A percentile compares a stretch with the other conserved stretches of the same genome.
These are phyloP conservation scores for Auriscalpium orientale DNA, from an alignment of 768 basidiomycete genomes.

Conservation along the genomic window DNA sequence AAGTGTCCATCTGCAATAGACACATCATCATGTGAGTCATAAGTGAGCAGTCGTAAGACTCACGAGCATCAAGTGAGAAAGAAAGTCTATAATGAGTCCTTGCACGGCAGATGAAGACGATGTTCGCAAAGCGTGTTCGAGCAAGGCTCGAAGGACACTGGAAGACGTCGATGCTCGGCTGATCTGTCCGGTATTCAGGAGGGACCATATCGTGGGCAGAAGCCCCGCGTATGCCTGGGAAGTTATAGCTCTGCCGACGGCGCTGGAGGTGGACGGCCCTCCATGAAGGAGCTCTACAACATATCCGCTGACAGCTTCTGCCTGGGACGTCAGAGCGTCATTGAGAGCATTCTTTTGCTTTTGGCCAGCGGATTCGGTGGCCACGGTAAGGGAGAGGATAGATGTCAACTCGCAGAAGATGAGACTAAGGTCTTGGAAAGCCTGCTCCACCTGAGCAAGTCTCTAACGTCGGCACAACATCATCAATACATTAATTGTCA, in stretches of 20 bases:
- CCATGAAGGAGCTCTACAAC: conserved; percentile 52
- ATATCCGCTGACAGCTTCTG: conserved; percentile 50
- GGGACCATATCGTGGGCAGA: conserved; percentile 72
- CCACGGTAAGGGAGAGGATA: conserved; percentile 38
- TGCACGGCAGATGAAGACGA: conserved; percentile 60
- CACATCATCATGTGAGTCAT: too few species aligned
- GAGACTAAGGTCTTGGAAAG: conserved; percentile 64
- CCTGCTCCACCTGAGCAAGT: conserved; percentile 49
- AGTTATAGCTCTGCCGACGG: conserved; percentile 41
- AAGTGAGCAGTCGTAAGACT: conserved; percentile 15
- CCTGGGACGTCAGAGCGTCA: conserved; percentile 30
- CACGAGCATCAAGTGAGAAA: conserved; percentile 65
- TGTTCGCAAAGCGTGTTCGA: conserved; percentile 59
- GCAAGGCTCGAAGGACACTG: conserved; percentile 42
- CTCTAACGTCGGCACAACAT: conserved; percentile 2
- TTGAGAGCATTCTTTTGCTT: not conserved
- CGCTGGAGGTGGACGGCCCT: conserved; percentile 11
- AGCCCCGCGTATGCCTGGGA: conserved; percentile 55
- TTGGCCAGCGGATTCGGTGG: conserved; percentile 11
- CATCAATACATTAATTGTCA: not conserved
- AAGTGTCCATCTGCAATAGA: conserved; percentile 47
- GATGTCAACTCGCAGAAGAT: conserved; percentile 74
- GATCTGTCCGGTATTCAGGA: conserved; percentile 39
- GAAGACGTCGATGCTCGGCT: conserved; percentile 15
- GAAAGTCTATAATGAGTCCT: conserved; percentile 62